A percentile compares a stretch with the other conserved stretches of the same genome.
phyloP scores from a whole-genome alignment of 768 basidiomycete species.

The Boletellus sp. region DNA sequence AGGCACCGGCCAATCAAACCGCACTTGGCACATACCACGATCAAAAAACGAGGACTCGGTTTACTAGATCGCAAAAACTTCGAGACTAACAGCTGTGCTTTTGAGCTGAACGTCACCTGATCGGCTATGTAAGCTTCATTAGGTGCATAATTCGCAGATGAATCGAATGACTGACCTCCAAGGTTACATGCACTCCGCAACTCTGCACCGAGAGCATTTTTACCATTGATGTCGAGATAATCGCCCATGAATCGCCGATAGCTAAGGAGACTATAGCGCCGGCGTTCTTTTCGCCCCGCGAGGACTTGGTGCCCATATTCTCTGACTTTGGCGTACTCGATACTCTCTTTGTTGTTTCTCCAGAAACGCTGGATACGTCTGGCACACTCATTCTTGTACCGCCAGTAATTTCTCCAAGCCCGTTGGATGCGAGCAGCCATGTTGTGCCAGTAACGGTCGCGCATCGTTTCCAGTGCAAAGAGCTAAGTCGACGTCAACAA shows the following conservation, averaged over 20 bases:
- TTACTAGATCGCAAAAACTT: conserved; percentile 86
- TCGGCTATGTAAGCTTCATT: conserved; percentile 48
- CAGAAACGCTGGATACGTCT: conserved; percentile 95
- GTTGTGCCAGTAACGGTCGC: conserved; percentile 99
- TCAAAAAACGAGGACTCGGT: conserved; percentile 83
- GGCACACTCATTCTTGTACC: conserved; percentile 94
- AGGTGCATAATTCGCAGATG: not conserved
- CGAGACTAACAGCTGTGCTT: conserved; percentile 78
- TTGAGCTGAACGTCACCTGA: conserved; percentile 77
- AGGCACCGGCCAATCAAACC: not conserved
- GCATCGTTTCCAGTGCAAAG: conserved; percentile 97
- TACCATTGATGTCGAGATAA: conserved; percentile 87
- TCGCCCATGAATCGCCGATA: conserved; percentile 95
- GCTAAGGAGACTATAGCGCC: conserved; percentile 89
- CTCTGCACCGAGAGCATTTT: conserved; percentile 72
- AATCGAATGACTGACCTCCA: conserved; percentile 49
- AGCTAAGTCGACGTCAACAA: conserved; percentile 48
- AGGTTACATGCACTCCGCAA: conserved; percentile 69
- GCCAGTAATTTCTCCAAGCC: conserved; percentile 92
- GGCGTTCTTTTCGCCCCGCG: conserved; percentile 86
- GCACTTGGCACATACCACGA: conserved; percentile 60
- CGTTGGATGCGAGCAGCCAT: conserved; percentile 98
- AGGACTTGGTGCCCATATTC: conserved; percentile 94
- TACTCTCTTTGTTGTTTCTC: conserved; percentile 94
- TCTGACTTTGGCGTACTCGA: conserved; percentile 86